A percentile compares a stretch with the other conserved stretches of the same genome.
Evolutionary conservation across 768 basidiomycete species (phyloP).

Genomic region (Thelephora ganbajun): DNA sequence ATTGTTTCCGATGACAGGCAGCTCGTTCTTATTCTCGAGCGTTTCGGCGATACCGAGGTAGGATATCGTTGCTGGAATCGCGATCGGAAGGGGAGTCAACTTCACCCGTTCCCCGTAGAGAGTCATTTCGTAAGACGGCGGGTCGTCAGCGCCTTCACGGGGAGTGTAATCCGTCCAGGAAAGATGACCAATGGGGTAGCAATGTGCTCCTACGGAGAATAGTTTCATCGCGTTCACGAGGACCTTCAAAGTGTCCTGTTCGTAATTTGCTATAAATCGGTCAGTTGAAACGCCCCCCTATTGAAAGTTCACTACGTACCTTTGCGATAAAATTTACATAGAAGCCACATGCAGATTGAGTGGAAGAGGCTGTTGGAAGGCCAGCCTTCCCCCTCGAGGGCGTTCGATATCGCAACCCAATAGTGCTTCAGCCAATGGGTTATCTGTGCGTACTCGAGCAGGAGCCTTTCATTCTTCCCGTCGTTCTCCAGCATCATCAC

Average conservation of each 20-base stretch:
- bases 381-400: conserved; percentile 32
- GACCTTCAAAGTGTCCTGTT: background rate
- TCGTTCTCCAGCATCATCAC: conserved; percentile 76
- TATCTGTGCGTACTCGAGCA: conserved; percentile 54
- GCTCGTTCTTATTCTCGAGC: conserved; percentile 9
- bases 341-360: conserved; percentile 62
- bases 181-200: conserved; percentile 41
- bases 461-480: conserved; percentile 53
- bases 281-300: background rate
- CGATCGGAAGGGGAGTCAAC: conserved; percentile 45
- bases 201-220: conserved; percentile 55
- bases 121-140: background rate
- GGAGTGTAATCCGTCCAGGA: conserved; percentile 48
- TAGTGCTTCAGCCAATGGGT: conserved; percentile 52
- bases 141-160: conserved; percentile 7
- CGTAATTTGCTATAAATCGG: background rate
- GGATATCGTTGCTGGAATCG: conserved; percentile 58
- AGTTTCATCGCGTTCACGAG: conserved; percentile 28
- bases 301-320: conserved; percentile 25
- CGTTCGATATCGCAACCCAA: conserved; percentile 46
- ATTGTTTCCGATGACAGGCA: conserved; percentile 17
- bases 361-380: conserved; percentile 41
- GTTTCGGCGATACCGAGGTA: conserved; percentile 40
- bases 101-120: conserved; percentile 24
- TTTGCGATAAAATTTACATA: conserved; percentile 57